Base-by-base conservation (phyloP, 1,284 basidiomycete species). In the Gomphus bonarii region DNA sequence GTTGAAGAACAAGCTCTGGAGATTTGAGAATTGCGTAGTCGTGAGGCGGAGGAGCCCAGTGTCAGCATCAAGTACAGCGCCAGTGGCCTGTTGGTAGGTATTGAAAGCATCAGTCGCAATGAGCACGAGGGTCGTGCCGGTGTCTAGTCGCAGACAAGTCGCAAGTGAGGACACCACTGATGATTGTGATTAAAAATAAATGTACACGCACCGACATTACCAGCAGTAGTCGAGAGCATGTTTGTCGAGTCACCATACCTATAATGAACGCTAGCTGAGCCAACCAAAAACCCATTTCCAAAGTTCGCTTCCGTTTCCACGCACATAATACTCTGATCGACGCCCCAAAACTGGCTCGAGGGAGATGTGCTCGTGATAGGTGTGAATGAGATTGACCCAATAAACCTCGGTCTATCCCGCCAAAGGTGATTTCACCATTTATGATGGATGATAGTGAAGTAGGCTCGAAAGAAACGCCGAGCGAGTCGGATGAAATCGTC, bases 301-400 rank as follows among this genome's bases (percentile, higher is more conserved):
- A n/a, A n/a, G n/a, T n/a, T n/a, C n/a, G n/a, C n/a, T n/a, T 3
- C 16, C 7, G n/a, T 28, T n/a, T n/a, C n/a, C 25, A 80, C 78
- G 61, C 80, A 84, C n/a, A 66, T 68, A 59, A 85, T 72, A 48
- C 73, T 72, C 68, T 84, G 74, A 64, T 81, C 70, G 62, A 85
- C 80, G 42, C 84, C 84, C 80, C 80, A 85, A 72, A 74, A 85
- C 40, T 68, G 61, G 51, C 63, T 69, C 10, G 81, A 72, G 25
- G 82, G 82, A 9, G 59, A 66, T 1, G 75, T 77, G 10, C 60
- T 62, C 1, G 80, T 82, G 51, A 79, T 38, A 8, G 78, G 72
- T 74, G 71, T 67, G 66, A 72, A 81, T 46, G 64, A 65, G 40
- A 84, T 63, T 11, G 65, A 52, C 0, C 77, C 76, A 16, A 72